Base-by-base conservation (phyloP, 2,329 filamentous ascomycete genomes). In the Penicillium sp. region DNA sequence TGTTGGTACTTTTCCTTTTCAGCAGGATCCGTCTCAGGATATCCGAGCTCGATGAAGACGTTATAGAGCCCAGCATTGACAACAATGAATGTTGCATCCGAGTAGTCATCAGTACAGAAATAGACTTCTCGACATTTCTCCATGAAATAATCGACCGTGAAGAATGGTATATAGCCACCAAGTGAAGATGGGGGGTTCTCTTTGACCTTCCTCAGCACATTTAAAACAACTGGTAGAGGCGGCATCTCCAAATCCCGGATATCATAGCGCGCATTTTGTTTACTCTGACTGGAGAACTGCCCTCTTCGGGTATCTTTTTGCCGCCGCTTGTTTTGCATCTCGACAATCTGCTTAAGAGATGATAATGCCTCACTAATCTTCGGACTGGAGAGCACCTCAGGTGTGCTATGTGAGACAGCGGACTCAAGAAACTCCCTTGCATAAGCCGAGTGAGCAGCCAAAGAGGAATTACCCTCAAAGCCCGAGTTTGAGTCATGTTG, bases 381-480 rank as follows among this genome's bases (percentile, higher is more conserved):
- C 3, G 69, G 68, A 8, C 63, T 70, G 10, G 67, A 67, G 32
- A 66, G 24, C 13, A 61, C 58, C 42, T 67, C 64, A 10, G 65
- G 59, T 4, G 66, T 65, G 32, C 65, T 66, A 28, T 62, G 59
- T 35, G 69, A 66, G 58, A 64, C 72, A 44, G 62, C 72, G 47
- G 58, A 74, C 64, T 61, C 77, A 50, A 67, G 73, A 51, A 68
- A 74, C 56, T 58, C 66, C 55, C 61, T 75, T 5, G 71, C 76
- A 60, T 76, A 74, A 3, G 70, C 72, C 0, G 75, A 78, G 52
- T 79, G 76, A 6, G 72, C 69, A 28, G 68, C 69, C 18, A 78
- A 68, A 2, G 76, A 74, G 0, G 76, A 77, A 44, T 75, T 75
- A 3, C 76, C 77, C 53, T 79, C 76, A 41, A 77, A 79, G 2